Evolutionary conservation across 1,284 basidiomycete genomes (phyloP).

Genomic region (Singerocomus rubriflavus): DNA sequence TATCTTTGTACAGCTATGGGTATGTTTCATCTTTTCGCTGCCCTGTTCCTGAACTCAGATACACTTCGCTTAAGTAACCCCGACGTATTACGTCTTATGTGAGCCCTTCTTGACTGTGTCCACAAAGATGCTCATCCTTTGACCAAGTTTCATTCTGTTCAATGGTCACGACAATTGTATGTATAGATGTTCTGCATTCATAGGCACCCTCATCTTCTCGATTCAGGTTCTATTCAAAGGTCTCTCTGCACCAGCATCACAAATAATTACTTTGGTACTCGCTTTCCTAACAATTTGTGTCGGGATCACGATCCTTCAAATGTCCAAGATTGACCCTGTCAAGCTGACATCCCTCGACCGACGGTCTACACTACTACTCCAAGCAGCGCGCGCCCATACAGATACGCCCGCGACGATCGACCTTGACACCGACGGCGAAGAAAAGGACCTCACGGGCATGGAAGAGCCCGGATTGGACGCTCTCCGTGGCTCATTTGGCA

Average conservation of each 20-base stretch:
- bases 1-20: constrained; percentile 64
- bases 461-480: constrained; percentile 88
- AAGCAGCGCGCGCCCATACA: constrained; percentile 67
- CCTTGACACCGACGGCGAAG: constrained; percentile 34
- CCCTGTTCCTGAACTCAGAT: constrained; percentile 16
- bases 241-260: constrained; percentile 68
- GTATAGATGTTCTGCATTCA: constrained; percentile 19
- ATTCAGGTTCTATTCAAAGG: constrained; percentile 85
- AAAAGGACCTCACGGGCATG: constrained; percentile 51
- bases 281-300: constrained; percentile 88
- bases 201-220: background rate
- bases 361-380: constrained; percentile 80
- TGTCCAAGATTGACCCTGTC: constrained; percentile 89
- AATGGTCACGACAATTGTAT: constrained; percentile 80
- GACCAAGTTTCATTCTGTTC: constrained; percentile 61
- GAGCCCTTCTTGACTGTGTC: constrained; percentile 25
- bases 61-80: constrained; percentile 55
- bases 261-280: constrained; percentile 89
- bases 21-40: constrained; percentile 31
- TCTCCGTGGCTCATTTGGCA: constrained; percentile 84
- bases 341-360: constrained; percentile 77
- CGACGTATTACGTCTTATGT: constrained; percentile 87
- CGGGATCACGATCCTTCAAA: constrained; percentile 92
- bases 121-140: constrained; percentile 11
- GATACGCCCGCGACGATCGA: constrained; percentile 38